Base-by-base conservation (phyloP, 768 basidiomycete species). In the Kwoniella mangroviensis region DNA sequence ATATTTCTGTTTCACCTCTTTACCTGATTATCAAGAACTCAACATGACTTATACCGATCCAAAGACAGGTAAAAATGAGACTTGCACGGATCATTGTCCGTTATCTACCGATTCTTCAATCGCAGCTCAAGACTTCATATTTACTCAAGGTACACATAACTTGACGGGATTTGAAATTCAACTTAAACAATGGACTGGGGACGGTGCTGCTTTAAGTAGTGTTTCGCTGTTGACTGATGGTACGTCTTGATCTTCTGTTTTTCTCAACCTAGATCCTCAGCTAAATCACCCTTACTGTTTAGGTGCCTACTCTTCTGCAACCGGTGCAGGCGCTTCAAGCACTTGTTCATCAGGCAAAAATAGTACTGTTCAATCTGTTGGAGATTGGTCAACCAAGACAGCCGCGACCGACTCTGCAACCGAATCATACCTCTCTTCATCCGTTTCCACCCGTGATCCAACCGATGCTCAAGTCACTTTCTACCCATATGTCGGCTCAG, bases 41-140 rank as follows among this genome's bases (percentile, higher is more conserved):
- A 87, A 87, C 4, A 85, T 99, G 71, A 87, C 87, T 40, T 98
- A 91, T 79, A 81, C 91, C 41, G 91, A 98, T 81, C 90, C 92
- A 0, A 82, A 85, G 0, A 91, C 90, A 12, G 89, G 90, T 52
- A 85, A 90, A 78, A 92, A 91, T 74, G 83, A 85, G 72, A 92
- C 93, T 0, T 99, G 97, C 83, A 86, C 89, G 10, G 84, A 87
- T 62, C 84, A 86, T 22, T 99, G 97, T 82, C 93, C 94, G 0
- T 86, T 99, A 51, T 88, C 89, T 4, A 89, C 89, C 55, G 88
- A 97, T 80, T 81, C 91, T 2, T 86, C 88, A 12, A 84, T 98
- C 67, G 87, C 88, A 1, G 98, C 93, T 80, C 94, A 98, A 82
- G 97, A 99, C 83, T 99, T 97, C 84, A 84, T 97, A 52, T 98